Conservation (phyloP, 192 early-diverging fungal species). For the Rhizophagus clarus region DNA sequence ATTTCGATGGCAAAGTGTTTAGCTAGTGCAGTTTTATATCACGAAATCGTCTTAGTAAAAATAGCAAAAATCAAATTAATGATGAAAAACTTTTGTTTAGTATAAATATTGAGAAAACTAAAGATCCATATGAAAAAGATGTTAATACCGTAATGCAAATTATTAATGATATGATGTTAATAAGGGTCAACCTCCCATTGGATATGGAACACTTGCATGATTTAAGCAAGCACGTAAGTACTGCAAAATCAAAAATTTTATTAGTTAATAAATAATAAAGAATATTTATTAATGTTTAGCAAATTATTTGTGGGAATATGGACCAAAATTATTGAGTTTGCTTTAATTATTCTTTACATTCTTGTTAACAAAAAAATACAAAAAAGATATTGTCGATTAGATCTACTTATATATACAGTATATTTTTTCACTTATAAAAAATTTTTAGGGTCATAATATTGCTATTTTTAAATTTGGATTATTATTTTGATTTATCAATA, state of each 20-base stretch:
- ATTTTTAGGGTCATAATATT: background rate
- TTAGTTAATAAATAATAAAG: no score
- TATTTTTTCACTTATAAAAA: no score
- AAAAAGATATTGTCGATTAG: no score
- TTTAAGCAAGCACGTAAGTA: background rate
- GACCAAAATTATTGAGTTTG: background rate
- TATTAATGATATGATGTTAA: background rate
- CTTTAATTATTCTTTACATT: background rate
- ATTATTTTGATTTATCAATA: background rate
- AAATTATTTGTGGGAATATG: background rate
- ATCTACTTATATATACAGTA: no score
- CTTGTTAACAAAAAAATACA: no score
- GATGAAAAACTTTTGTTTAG: background rate
- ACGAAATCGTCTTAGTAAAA: background rate
- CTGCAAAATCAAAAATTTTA: no score
- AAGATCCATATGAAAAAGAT: background rate
- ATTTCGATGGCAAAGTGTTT: background rate
- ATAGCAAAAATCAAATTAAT: background rate
- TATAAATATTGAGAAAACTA: background rate
- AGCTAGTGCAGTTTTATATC: background rate
- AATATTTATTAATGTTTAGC: background rate
- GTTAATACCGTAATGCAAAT: background rate
- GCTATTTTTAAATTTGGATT: background rate
- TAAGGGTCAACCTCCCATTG: background rate
- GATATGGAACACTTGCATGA: background rate